Evolutionary conservation across 2,329 filamentous ascomycete genomes (phyloP).

Genomic region (Tolypocladium capitatum): DNA sequence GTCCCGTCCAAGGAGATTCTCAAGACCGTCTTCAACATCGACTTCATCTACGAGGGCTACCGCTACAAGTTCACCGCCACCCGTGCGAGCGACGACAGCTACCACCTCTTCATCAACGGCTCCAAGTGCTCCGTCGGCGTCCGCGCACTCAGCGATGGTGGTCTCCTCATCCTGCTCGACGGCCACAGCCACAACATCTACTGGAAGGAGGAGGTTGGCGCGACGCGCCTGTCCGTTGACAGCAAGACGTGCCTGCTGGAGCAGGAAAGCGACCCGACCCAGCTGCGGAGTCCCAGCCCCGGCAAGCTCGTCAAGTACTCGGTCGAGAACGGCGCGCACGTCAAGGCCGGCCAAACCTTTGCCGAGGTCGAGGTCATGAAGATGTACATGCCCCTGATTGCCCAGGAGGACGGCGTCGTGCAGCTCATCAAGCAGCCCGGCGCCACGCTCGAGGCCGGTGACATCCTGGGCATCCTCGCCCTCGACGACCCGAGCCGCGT

Average conservation of each 20-base stretch:
- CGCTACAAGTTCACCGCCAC: slow-evolving; percentile 98
- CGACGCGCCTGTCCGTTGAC: slow-evolving; percentile 89
- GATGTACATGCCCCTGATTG: slow-evolving; percentile 99
- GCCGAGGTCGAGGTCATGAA: slow-evolving; percentile 99
- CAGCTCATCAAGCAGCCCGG: slow-evolving; percentile 99
- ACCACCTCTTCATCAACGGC: slow-evolving; percentile 97
- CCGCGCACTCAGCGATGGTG: slow-evolving; percentile 83
- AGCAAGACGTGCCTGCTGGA: slow-evolving; percentile 96
- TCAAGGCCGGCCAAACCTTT: slow-evolving; percentile 83
- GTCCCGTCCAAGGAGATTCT: slow-evolving; percentile 92
- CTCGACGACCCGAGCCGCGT: slow-evolving; percentile 92
- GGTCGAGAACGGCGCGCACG: slow-evolving; percentile 87
- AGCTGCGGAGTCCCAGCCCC: slow-evolving; percentile 85
- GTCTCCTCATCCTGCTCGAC: slow-evolving; percentile 77
- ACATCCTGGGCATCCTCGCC: slow-evolving; percentile 94
- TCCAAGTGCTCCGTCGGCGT: slow-evolving; percentile 93
- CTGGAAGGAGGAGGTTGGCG: slow-evolving; percentile 98
- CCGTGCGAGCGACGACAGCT: slow-evolving; percentile 81
- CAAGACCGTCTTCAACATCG: slow-evolving; percentile 93
- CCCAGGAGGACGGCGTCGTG: slow-evolving; percentile 88
- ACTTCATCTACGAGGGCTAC: slow-evolving; percentile 95
- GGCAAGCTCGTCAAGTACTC: slow-evolving; percentile 98
- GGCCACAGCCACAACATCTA: slow-evolving; percentile 96
- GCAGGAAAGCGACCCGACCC: slow-evolving; percentile 97
- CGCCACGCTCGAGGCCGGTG: slow-evolving; percentile 91